Evolutionary conservation across 2,329 filamentous ascomycete species (phyloP), one percentile per base, ranked within the genome.

Genomic region (Microcyclospora pomicola): DNA sequence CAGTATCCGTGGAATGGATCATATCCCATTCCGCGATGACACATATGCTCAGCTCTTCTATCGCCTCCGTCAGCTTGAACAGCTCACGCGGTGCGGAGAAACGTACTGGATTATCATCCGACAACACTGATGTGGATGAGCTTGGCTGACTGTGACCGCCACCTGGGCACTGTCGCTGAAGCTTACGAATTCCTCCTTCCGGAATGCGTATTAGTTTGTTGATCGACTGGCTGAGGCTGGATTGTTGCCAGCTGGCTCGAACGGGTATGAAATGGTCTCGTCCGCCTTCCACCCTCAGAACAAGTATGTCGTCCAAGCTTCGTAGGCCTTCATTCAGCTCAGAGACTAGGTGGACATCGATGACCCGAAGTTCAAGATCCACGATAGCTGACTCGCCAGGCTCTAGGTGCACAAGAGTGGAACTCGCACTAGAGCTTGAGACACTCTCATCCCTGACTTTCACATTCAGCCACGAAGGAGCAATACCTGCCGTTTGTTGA

Each of bases 181-280:
- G 67, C 40, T 82, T 82, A 5, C 91, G 80, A 4, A 87, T 85
- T 9, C 73, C 73, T 13, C 71, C 68, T 72, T 87, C 77, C 0
- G 91, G 87, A 4, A 95, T 75, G 13, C 80, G 76, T 35, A 92
- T 84, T 7, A 98, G 70, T 52, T 93, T 87, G 42, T 87, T 80
- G n/a, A 98, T 71, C 0, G 82, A 87, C 29, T 84, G 77, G 0
- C 83, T 84, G 35, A 96, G 82, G 49, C 78, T 82, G 0, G 84
- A 85, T 7, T 82, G 81, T 3, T 80, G 65, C 88, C 91, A 98
- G 1, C 63, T 66, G 0, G 74, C 91, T 15, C 73, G 77, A 0
- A 94, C 68, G 0, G 86, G 80, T 30, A 98, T 75, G 55, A 98
- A 98, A 54, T 96, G 82, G 51, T 98, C 91, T 34, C 86, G 73